Conservation (phyloP, 805 yeast genomes). For the Peterozyma toletana region DNA sequence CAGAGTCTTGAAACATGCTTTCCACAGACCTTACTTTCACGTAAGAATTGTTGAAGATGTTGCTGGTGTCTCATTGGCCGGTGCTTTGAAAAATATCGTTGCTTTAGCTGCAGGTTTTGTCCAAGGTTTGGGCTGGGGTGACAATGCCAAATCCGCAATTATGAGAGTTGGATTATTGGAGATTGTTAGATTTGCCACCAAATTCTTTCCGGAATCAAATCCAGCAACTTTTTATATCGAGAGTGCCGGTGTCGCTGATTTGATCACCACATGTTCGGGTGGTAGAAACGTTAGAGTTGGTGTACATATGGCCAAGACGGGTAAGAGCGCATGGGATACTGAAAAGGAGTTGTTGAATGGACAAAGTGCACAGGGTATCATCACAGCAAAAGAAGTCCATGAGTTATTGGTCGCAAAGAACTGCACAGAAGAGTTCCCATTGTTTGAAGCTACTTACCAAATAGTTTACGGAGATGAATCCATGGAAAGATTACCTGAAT, state of each 20-base stretch:
- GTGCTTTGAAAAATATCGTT: conserved; percentile 94
- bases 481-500: conserved; percentile 68
- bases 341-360: conserved; percentile 88
- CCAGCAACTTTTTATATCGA: conserved; percentile 85
- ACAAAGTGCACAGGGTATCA: conserved; percentile 93
- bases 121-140: conserved; percentile 98
- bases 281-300: conserved; percentile 96
- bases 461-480: conserved; percentile 71
- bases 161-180: conserved; percentile 94
- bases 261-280: conserved; percentile 95
- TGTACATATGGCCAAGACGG: conserved; percentile 72
- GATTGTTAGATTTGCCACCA: conserved; percentile 77
- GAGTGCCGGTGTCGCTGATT: conserved; percentile 96
- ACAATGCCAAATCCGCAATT: conserved; percentile 95
- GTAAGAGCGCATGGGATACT: conserved; percentile 70
- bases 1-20: conserved; percentile 63
- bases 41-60: conserved; percentile 89
- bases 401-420: conserved; percentile 58
- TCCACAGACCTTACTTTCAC: conserved; percentile 98
- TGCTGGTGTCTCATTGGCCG: conserved; percentile 93
- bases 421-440: conserved; percentile 68
- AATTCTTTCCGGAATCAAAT: conserved; percentile 69
- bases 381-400: conserved; percentile 87
- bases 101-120: conserved; percentile 97
- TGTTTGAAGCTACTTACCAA: conserved; percentile 72